Evolutionary conservation across 768 basidiomycete species (phyloP), one percentile per base, ranked within the genome.

Genomic region (Calvatia gigantea): DNA sequence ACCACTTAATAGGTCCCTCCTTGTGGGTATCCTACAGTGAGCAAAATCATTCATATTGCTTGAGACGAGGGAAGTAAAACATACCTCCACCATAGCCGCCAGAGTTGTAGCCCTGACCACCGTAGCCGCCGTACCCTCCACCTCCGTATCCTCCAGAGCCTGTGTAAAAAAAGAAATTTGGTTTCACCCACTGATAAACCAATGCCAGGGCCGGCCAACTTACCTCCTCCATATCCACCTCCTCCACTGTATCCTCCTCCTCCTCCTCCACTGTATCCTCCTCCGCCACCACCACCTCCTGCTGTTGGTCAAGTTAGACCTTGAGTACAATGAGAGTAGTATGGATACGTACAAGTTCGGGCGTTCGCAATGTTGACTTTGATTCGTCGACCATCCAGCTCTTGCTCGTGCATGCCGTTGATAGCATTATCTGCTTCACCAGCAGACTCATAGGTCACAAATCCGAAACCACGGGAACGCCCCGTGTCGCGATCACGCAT

Each of bases 401-500:
- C 92, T 62, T 88, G 84, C 67, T 97, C 95, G 74, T 98, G 89
- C 69, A 96, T 75, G 38, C 69, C 74, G 42, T 48, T 58, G 68
- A 97, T 96, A 42, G 95, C 94, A 58, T 76, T 76, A 9, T 88
- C 75, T 42, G 95, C 95, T 70, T 96, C 93, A 28, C 71, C 65
- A 11, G 65, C 41, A 45, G 70, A 68, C 60, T 76, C 70, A 70
- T 77, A 94, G 52, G 91, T 94, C 59, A 98, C 94, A 74, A 98
- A 98, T 60, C 95, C 95, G 71, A 98, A 98, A 67, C 95, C 95
- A 69, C 95, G 89, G 61, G 93, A 96, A 68, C 95, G 92, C 58
- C 92, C 91, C 62, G 96, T 98, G 69, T 97, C 96, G 69, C 94
- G 92, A 76, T 98, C 95, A 77, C 92, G 89, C 94, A 96, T 96